Evolutionary conservation across 2,329 filamentous ascomycete genomes (phyloP), one percentile per base, ranked within the genome.

Genomic region (Botrytis fabae): DNA sequence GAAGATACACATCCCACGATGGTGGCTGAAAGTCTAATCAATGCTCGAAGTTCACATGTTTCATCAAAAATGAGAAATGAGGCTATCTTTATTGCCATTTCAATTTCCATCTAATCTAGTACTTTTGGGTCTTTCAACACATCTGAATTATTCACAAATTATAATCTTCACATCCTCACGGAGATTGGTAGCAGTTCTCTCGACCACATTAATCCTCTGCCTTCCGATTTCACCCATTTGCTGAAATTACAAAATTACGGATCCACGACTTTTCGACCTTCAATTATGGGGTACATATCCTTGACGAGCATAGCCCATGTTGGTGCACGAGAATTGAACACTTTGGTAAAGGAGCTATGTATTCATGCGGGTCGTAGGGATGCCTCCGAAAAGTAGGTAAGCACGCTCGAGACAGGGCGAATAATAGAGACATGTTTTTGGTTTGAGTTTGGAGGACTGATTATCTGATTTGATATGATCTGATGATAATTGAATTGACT

Each of bases 211-310:
- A 61, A 40, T n/a, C 35, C 59, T 61, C 35, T 61, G 40, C 59
- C 35, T 48, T 51, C 66, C 66, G 54, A 69, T 69, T 38, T 61
- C 25, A 44, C 54, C 66, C 66, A 32, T 59, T 28, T 38, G 10
- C 7, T 25, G 22, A 69, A 69, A 59, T 69, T 51, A n/a, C 61
- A 51, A 10, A 69, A 59, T 69, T 51, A 42, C 61, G 51, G 20
- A 28, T 48, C 28, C 22, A 64, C 25, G 42, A 48, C 42, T 65
- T 32, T 35, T 22, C 48, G 22, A 46, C 25, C 20, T 51, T 66
- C 20, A 38, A 66, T 66, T 66, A 66, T 51, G 64, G 64, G 61
- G 61, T 63, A 44, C 40, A 63, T 63, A 40, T 63, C n/a, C 61
- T 63, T 20, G 61, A 44, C 61, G 25, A 40, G 61, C 61, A 63